Evolutionary conservation across 495 filamentous ascomycete genomes (phyloP).

Genomic region (Parathielavia hyrcaniae): DNA sequence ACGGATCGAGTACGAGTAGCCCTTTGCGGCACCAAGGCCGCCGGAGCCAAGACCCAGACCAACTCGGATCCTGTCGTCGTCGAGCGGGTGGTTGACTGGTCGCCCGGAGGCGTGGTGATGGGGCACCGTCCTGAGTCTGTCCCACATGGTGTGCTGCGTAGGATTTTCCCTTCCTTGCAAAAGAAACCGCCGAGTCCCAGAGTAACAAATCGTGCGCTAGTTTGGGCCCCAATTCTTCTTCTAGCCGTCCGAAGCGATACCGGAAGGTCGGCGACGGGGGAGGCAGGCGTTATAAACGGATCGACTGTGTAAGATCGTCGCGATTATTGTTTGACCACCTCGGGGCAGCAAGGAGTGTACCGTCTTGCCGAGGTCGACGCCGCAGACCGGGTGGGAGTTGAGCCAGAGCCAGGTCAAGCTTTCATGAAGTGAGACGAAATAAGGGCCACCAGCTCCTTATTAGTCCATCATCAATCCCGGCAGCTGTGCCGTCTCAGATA

Average conservation of each 20-base stretch:
- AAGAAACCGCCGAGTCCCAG: too few species aligned
- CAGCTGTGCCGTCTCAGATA: background rate
- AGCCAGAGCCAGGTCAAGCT: slow-evolving; percentile 7
- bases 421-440: slow-evolving; percentile 8
- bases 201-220: too few species aligned
- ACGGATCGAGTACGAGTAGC: slow-evolving; percentile 33
- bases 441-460: slow-evolving; percentile 10
- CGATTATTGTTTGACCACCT: slow-evolving; percentile 17
- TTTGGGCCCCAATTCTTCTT: background rate
- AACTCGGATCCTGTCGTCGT: slow-evolving; percentile 18
- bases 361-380: background rate
- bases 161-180: too few species aligned
- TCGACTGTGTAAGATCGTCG: slow-evolving; percentile 27
- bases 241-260: slow-evolving; percentile 11
- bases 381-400: slow-evolving; percentile 1
- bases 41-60: slow-evolving; percentile 12
- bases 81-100: slow-evolving; percentile 14
- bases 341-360: slow-evolving; percentile 9
- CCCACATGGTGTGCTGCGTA: slow-evolving; percentile 5
- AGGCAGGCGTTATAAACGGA: background rate
- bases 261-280: too few species aligned
- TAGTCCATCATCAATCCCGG: slow-evolving; percentile 9
- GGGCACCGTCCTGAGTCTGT: slow-evolving; percentile 19
- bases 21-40: slow-evolving; percentile 7
- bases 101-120: slow-evolving; percentile 1